Evolutionary conservation across 2,329 filamentous ascomycete genomes (phyloP), one percentile per base, ranked within the genome.

Genomic region (Fusarium zealandicum): DNA sequence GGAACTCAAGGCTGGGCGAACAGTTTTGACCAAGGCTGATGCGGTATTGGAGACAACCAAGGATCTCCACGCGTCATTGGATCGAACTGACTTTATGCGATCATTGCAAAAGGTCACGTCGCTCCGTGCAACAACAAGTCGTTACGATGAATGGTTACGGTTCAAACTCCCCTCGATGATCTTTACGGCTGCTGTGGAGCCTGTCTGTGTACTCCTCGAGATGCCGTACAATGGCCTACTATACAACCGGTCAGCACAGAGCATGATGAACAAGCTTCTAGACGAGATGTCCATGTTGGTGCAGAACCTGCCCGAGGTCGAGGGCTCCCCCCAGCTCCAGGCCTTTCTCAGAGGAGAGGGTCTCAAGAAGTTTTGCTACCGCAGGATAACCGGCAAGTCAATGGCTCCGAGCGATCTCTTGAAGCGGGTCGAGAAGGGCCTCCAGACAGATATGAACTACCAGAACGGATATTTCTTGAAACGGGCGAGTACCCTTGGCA

Each of bases 391-490:
- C 14, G 70, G 64, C 20, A 74, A 82, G 49, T 84, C 86, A 44
- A 76, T 80, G 6, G 72, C 73, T 8, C 66, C 72, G 35, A 90
- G 85, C 65, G 82, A 79, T 16, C 92, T 96, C 85, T 76, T 90
- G 6, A 80, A 82, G 46, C 85, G 88, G 65, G 77, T 93, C 11
- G 75, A 83, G 10, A 71, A 74, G 1, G 88, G 90, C 1, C 75
- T 76, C 56, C 75, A 79, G 52, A 92, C 90, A 0, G 92, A 96
- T 66, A 83, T 97, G 33, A 85, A 93, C 38, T 96, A 88, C 67
- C 83, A 93, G 63, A 97, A 96, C 70, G 93, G 93, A 1, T 99
- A 93, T 75, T 89, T 99, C 54, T 80, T 96, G 27, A 81, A 78
- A 43, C 82, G 88, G 33, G 95, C 90, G 1, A 81, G 84, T 64